Conservation (phyloP, 164 flowering plant genomes). For the Piper longum region DNA sequence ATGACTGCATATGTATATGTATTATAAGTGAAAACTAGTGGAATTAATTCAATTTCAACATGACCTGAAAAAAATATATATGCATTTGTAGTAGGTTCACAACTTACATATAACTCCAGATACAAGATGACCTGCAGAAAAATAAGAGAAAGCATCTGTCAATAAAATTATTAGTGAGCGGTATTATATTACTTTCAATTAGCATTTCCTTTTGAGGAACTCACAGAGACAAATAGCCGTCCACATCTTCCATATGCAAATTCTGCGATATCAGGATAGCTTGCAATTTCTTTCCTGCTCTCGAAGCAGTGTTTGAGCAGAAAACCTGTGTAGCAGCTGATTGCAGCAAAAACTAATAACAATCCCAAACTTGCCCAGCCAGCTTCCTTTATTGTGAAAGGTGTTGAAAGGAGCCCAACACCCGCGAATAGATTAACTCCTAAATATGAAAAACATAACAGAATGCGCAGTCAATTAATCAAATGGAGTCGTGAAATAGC, state of each 20-base stretch:
- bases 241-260: conserved; percentile 84
- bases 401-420: conserved; percentile 82
- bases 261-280: conserved; percentile 82
- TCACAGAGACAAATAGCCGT: conserved; percentile 60
- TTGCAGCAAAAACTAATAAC: conserved; percentile 31
- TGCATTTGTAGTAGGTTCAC: conserved; percentile 2
- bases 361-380: conserved; percentile 70
- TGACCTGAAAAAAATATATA: background rate
- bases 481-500: background rate
- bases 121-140: conserved; percentile 64
- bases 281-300: conserved; percentile 46
- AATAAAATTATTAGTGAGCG: no score
- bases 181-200: no score
- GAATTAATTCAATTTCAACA: background rate
- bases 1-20: conserved; percentile 43
- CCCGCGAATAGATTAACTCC: conserved; percentile 81
- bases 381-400: conserved; percentile 60
- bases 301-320: conserved; percentile 75
- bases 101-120: conserved; percentile 80
- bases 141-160: background rate
- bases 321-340: conserved; percentile 66
- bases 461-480: background rate
- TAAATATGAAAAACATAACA: conserved; percentile 10
- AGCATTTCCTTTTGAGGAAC: conserved; percentile 10
- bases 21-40: conserved; percentile 1